These are phyloP conservation scores for Paecilomyces variotii DNA, from an alignment of 2,329 filamentous ascomycete species.

Conservation along the genomic window DNA sequence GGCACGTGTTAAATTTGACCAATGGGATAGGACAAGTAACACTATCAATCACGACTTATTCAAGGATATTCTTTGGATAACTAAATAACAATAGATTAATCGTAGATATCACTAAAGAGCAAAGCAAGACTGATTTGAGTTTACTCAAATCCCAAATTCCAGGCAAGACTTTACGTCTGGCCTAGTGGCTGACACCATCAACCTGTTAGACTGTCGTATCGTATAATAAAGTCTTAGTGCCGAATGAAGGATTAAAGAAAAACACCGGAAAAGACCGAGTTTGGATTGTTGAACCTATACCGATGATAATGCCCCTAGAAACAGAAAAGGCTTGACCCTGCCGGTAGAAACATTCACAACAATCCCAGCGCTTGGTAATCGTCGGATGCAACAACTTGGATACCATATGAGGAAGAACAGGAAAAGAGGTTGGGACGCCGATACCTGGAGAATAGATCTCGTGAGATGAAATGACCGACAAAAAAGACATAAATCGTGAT, in stretches of 20 bases:
- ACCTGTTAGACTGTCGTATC: no score
- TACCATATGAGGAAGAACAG: neutral
- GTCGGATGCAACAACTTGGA: neutral
- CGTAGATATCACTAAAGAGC: no score
- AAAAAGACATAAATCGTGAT: neutral
- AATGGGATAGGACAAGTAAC: no score
- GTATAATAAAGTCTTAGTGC: neutral
- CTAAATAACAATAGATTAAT: no score
- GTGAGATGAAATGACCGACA: neutral
- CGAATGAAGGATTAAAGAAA: neutral
- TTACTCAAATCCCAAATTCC: no score
- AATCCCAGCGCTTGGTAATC: neutral
- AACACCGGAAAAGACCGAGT: neutral
- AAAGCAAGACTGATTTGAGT: no score
- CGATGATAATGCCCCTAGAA: neutral
- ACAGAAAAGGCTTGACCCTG: neutral
- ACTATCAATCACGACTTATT: no score
- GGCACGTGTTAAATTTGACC: no score
- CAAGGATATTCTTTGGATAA: no score
- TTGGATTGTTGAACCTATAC: neutral
- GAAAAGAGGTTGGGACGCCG: neutral
- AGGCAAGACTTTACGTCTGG: no score
- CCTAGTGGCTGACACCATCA: neutral
- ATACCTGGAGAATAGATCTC: neutral
- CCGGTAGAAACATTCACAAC: neutral